Percentiles rank a stretch among this genome's conserved stretches.
Conservation (phyloP, 2,329 filamentous ascomycete genomes). For the Penicillium sp. region DNA sequence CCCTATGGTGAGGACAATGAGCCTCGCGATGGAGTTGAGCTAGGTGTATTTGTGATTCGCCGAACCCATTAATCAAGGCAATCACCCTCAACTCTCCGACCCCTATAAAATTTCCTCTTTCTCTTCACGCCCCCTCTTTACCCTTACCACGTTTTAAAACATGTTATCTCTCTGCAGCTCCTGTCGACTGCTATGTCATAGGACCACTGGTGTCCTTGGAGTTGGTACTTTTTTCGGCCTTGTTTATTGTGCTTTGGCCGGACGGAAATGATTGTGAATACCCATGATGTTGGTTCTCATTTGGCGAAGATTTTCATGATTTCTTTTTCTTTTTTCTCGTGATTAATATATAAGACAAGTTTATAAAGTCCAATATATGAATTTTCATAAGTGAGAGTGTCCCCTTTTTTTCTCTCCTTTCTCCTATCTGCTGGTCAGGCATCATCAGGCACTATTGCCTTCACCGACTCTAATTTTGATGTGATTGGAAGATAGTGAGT, state of each 20-base stretch:
- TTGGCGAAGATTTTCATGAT: constrained; percentile 13
- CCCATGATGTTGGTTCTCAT: constrained; percentile 26
- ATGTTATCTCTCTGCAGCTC: constrained; percentile 9
- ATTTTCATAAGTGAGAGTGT: not conserved
- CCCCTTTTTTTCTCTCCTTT: not conserved
- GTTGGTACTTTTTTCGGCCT: constrained; percentile 19
- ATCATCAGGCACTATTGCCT: constrained; percentile 4
- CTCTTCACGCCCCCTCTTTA: constrained; percentile 7
- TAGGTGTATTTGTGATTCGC: constrained; percentile 53
- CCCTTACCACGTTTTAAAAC: constrained; percentile 22
- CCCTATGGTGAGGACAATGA: constrained; percentile 47
- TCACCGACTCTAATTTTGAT: constrained; percentile 4
- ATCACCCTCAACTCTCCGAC: not conserved
- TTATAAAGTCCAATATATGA: constrained; percentile 5
- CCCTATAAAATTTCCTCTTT: not conserved
- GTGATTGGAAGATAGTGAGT: not conserved
- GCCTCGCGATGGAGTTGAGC: constrained; percentile 46
- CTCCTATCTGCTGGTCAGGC: not conserved
- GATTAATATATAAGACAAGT: constrained; percentile 15
- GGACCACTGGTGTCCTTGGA: constrained; percentile 18
- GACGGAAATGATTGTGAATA: constrained; percentile 31
- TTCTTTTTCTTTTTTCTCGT: constrained; percentile 8
- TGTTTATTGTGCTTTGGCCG: constrained; percentile 19
- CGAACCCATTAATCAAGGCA: constrained; percentile 34
- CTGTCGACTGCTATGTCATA: constrained; percentile 13